These are phyloP conservation scores for Ploettnerulaceae sp. DNA, from an alignment of 2,329 filamentous ascomycete species.

Conservation along the genomic window DNA sequence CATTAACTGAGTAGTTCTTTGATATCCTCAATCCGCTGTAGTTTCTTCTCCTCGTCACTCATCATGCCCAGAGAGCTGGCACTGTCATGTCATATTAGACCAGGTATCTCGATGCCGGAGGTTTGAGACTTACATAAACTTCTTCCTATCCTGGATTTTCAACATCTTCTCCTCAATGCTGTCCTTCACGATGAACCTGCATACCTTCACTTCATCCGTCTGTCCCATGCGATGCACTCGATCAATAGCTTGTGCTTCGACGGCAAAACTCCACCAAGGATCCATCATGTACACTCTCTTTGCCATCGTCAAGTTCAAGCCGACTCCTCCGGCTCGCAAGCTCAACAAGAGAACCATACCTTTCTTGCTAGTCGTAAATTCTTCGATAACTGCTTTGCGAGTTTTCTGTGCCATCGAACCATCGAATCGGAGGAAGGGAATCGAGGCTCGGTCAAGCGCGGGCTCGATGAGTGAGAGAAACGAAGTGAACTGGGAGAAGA, in stretches of 20 bases:
- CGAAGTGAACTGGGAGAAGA: slow-evolving; percentile 97
- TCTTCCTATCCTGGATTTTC: slow-evolving; percentile 89
- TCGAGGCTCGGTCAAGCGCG: slow-evolving; percentile 65
- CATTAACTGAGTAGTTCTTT: slow-evolving; percentile 64
- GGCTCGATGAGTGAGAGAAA: slow-evolving; percentile 90
- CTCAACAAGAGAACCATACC: slow-evolving; percentile 78
- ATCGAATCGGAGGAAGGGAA: slow-evolving; percentile 82
- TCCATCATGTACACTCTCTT: slow-evolving; percentile 98
- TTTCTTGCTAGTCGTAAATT: slow-evolving; percentile 60
- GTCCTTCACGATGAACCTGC: slow-evolving; percentile 80
- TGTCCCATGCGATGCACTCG: slow-evolving; percentile 97
- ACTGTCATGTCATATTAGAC: slow-evolving; percentile 43
- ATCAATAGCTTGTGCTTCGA: slow-evolving; percentile 96
- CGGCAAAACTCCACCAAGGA: slow-evolving; percentile 97
- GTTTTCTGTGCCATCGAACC: slow-evolving; percentile 84
- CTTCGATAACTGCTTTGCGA: slow-evolving; percentile 68
- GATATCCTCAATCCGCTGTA: slow-evolving; percentile 89
- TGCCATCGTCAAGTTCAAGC: slow-evolving; percentile 85
- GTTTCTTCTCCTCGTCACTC: slow-evolving; percentile 86
- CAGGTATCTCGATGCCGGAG: slow-evolving; percentile 8
- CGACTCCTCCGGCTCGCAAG: slow-evolving; percentile 85
- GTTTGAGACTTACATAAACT: slow-evolving; percentile 69
- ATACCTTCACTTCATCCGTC: slow-evolving; percentile 76
- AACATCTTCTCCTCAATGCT: slow-evolving; percentile 97
- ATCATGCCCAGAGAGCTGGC: slow-evolving; percentile 95